Evolutionary conservation across 192 early-diverging fungal species (phyloP).

Genomic region (Backusella psychrophila): DNA sequence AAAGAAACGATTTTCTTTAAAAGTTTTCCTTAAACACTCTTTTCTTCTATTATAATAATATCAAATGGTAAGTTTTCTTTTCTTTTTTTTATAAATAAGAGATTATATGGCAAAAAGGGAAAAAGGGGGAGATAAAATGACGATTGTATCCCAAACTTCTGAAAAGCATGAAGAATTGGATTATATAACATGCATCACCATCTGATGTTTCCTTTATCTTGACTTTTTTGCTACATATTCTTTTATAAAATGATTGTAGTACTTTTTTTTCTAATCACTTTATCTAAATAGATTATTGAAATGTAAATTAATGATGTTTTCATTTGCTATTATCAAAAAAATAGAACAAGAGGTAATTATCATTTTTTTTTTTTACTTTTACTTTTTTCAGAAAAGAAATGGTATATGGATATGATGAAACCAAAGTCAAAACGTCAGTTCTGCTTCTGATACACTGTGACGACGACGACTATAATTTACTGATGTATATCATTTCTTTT

Average conservation of each 20-base stretch:
- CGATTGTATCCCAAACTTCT: constrained; percentile 15
- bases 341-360: background rate
- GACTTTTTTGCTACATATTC: background rate
- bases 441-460: constrained; percentile 24
- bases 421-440: constrained; percentile 16
- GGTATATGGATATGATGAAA: constrained; percentile 19
- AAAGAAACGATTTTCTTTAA: background rate
- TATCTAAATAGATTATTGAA: background rate
- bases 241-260: background rate
- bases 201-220: constrained; percentile 11
- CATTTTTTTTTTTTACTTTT: background rate
- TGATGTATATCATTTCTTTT: constrained; percentile 4
- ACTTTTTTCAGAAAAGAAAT: background rate
- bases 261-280: background rate
- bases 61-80: background rate
- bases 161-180: constrained; percentile 20
- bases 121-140: constrained; percentile 5
- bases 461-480: constrained; percentile 9
- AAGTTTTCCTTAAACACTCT: background rate
- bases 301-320: background rate
- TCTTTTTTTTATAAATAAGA: background rate
- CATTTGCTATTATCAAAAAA: background rate
- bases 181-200: constrained; percentile 28
- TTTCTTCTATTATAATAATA: background rate
- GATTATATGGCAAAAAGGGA: background rate